Evolutionary conservation across 2,329 filamentous ascomycete genomes (phyloP), one percentile per base, ranked within the genome.

Genomic region (Aspergillus sclerotialis): DNA sequence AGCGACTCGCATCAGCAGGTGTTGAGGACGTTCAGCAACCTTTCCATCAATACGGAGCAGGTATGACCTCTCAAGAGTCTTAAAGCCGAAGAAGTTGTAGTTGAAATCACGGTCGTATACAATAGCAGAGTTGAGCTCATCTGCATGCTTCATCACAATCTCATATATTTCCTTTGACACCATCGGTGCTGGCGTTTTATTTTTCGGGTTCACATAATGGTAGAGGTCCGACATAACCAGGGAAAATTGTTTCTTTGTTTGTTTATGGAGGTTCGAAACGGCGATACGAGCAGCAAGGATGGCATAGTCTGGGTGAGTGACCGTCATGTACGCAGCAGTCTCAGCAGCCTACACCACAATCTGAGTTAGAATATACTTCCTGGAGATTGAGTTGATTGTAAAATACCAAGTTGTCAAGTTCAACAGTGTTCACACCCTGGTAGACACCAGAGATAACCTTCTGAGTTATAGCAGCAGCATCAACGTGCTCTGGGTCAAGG

Each of bases 181-280:
- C 92, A 98, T 98, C 37, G 92, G 90, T 32, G 89, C 90, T 6
- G 74, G 61, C 49, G 74, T 82, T 44, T 72, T 69, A 65, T 94
- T 98, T 70, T 86, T 94, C 43, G 90, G 88, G 71, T 98, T 98
- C 65, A 94, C 72, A 65, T 95, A 98, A 71, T 92, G 76, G 70
- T 90, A 95, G 27, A 98, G 79, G 56, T 98, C 92, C 53, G 79
- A 82, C 52, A 98, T 77, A 40, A 98, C 92, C 32, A 86, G 74
- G n/a, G 92, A 96, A 73, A 93, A 98, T 63, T 96, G 90, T 76
- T 98, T 98, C 78, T 96, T 96, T 46, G 92, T 98, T 76, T 98
- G 92, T 72, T 98, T 98, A 81, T 98, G 92, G 40, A 98, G 83
- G 72, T 98, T 98, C 58, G 92, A 98, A 36, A 98, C 92, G 51